These are phyloP conservation scores for Paecilomyces sp. DNA, from an alignment of 2,329 filamentous ascomycete genomes.

Conservation along the genomic window DNA sequence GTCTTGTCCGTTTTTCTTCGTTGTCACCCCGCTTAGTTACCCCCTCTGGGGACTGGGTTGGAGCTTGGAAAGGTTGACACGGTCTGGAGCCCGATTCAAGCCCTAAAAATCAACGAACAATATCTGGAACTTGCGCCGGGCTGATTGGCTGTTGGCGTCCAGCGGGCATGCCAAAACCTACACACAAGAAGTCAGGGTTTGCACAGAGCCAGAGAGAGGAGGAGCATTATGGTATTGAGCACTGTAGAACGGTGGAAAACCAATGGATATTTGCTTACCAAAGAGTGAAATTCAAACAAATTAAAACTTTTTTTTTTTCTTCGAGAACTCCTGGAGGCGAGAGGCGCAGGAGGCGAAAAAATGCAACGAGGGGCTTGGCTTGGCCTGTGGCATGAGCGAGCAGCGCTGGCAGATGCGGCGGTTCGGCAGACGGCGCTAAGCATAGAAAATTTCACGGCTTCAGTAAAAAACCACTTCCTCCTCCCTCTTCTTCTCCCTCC, in stretches of 20 bases:
- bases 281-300: not conserved
- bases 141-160: not conserved
- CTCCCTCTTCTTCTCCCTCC: conserved; percentile 12
- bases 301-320: too few species aligned
- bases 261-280: not conserved
- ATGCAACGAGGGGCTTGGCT: not conserved
- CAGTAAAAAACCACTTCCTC: conserved; percentile 9
- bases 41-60: not conserved
- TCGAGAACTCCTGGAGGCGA: not conserved
- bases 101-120: conserved; percentile 1
- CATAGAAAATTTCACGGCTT: conserved; percentile 18
- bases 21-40: conserved; percentile 4
- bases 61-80: not conserved
- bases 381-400: not conserved
- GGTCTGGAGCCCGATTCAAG: not conserved
- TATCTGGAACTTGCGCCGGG: not conserved
- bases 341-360: conserved; percentile 1
- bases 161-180: not conserved
- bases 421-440: conserved; percentile 17
- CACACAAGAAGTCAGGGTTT: not conserved
- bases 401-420: conserved; percentile 7
- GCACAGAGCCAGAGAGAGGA: not conserved
- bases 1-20: conserved; percentile 1
- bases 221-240: not conserved
- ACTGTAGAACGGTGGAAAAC: not conserved